Base-by-base conservation (phyloP, 78 protist genomes). In the Dictyostelium capitatum region DNA sequence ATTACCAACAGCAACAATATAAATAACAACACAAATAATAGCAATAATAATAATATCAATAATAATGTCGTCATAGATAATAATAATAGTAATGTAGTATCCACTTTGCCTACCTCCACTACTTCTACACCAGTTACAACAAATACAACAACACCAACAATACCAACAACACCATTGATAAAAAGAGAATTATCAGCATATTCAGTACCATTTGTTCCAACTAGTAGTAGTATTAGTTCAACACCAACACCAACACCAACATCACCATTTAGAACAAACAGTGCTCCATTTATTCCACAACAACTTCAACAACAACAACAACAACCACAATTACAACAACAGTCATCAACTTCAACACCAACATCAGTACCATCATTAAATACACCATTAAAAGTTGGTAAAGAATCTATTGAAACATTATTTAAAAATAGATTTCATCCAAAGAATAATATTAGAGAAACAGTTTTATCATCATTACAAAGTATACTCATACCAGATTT, bases 371-470 rank as follows among this genome's bases (percentile, higher is more conserved):
- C 79, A 73, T 73, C 79, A 46, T 43, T n/a, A 43, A 74, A 82
- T 32, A 28, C 32, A 32, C 75, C 75, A 67, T 32, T 67, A 32
- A 67, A 67, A 67, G 75, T 67, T 32, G 75, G 75, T 17, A 67
- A 32, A 67, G 75, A 67, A 17, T 37, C 73, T 56, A 37, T 87
- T 43, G 81, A 87, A 77, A 50, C 67, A 12, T 50, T 87, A 23
- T 77, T 87, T 37, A 10, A 4, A 17, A 87, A 87, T 77, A 87
- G 93, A 48, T 78, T 87, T 50, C 93, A 87, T 51, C 30, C 81
- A 77, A 87, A 87, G 51, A 87, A 87, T 87, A 87, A 87, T 50
- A 77, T 87, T 51, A 56, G 93, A 51, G 93, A 87, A 19, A 70
- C 65, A 17, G 93, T 87, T 37, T 17, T 65, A 64, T 87, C 93